Percentiles rank a stretch among this genome's conserved stretches.
phyloP scores from a whole-genome alignment of 371 early-diverging fungal genomes.

The Blastocladiella emersonii region DNA sequence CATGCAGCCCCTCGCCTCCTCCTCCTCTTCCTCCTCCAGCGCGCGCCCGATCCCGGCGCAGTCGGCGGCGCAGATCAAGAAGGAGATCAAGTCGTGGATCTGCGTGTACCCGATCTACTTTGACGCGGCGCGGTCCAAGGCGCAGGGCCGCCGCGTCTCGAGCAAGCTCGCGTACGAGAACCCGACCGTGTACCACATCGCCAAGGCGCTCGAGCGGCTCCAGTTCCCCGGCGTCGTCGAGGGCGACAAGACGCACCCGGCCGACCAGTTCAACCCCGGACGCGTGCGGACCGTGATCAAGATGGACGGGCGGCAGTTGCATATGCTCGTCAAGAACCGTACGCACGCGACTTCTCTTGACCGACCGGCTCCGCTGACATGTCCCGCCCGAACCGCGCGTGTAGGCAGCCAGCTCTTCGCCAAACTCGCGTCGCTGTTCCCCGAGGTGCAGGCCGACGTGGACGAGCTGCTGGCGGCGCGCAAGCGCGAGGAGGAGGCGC shows the following conservation, averaged over 20 bases:
- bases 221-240: constrained; percentile 24
- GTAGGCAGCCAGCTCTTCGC: neutral
- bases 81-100: constrained; percentile 17
- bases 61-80: neutral
- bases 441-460: constrained; percentile 10
- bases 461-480: constrained; percentile 7
- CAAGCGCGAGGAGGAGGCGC: constrained; percentile 15
- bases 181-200: constrained; percentile 29
- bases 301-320: constrained; percentile 4
- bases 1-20: too few relatives aligned
- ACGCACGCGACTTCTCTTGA: neutral
- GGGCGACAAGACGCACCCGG: constrained; percentile 19
- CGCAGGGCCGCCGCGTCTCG: constrained; percentile 21
- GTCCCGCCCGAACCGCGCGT: neutral
- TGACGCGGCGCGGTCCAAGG: constrained; percentile 18
- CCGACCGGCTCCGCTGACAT: neutral
- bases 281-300: constrained; percentile 18
- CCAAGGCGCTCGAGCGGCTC: constrained; percentile 23
- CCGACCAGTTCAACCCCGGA: constrained; percentile 20
- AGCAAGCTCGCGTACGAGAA: constrained; percentile 13
- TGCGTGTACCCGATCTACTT: constrained; percentile 39
- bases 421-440: constrained; percentile 6
- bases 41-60: too few relatives aligned
- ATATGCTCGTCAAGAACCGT: constrained; percentile 9
- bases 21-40: too few relatives aligned